phyloP scores from a whole-genome alignment of 106 monocot genomes.

The Dendrobium chrysotoxum region DNA sequence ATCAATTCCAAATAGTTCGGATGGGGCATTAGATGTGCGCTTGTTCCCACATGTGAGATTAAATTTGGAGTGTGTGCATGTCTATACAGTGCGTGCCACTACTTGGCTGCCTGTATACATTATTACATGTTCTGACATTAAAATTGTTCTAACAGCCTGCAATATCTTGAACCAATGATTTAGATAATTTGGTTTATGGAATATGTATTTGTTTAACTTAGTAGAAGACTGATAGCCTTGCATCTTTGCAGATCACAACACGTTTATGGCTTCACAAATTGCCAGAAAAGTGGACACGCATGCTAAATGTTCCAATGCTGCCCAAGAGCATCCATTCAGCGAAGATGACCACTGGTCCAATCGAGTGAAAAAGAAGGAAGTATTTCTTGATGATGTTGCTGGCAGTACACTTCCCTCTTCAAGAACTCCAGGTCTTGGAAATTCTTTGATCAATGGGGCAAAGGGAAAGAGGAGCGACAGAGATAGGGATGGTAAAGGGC shows the following conservation, averaged over 20 bases:
- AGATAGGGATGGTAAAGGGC: slow-evolving; percentile 43
- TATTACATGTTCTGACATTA: too few species aligned
- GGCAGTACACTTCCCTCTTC: slow-evolving; percentile 16
- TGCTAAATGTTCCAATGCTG: slow-evolving; percentile 14
- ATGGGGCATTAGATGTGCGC: too few species aligned
- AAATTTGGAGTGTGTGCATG: too few species aligned
- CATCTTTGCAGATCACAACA: slow-evolving; percentile 18
- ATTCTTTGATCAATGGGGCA: slow-evolving; percentile 31
- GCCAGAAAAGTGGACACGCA: slow-evolving; percentile 3
- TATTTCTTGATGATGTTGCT: slow-evolving; percentile 56
- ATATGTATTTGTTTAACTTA: not conserved
- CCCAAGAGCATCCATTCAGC: slow-evolving; percentile 13
- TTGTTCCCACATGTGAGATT: too few species aligned
- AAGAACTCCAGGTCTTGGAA: slow-evolving; percentile 22
- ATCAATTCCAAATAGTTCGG: too few species aligned
- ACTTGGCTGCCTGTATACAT: too few species aligned
- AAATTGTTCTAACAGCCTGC: too few species aligned
- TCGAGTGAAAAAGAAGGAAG: slow-evolving; percentile 45
- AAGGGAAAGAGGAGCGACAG: slow-evolving; percentile 73
- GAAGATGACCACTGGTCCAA: slow-evolving; percentile 39
- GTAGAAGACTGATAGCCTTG: not conserved
- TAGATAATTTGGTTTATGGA: not conserved
- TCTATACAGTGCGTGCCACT: too few species aligned
- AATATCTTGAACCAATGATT: not conserved
- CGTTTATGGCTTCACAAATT: slow-evolving; percentile 1